Evolutionary conservation across 1,139 yeast genomes (phyloP), one percentile per base, ranked within the genome.

Genomic region (Yamadazyma dendronema): DNA sequence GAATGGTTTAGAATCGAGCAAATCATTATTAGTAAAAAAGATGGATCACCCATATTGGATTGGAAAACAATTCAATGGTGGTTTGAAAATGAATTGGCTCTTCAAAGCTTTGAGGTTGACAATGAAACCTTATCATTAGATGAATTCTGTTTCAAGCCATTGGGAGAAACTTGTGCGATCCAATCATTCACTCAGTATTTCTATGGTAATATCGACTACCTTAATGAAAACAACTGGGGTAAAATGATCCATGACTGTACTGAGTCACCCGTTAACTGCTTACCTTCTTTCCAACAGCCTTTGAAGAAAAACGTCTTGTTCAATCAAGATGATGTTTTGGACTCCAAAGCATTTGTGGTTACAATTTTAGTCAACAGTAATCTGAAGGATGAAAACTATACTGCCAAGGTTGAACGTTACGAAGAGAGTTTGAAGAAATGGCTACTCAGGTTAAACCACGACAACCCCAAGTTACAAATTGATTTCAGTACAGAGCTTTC

Each of bases 1-100:
- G 96, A 95, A 30, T 92, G 94, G 69, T 92, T 84, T 62, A 73
- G 97, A 50, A 77, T 89, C 4, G 92, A 89, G 52, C 97, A 92
- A 60, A 65, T 87, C 1, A 86, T 86, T 46, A 64, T 92, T 8
- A 83, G 87, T 22, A 83, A 84, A 44, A 80, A 78, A 12, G 71
- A 84, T 8, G 83, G 81, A 3, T 4, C 59, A 30, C 41, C 84
- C 65, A 36, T 90, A 30, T 65, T 77, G 28, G 66, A 66, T 35
- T 87, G 86, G 72, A 81, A 79, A 1, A 78, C 79, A 2, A 57
- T 90, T 19, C 54, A 79, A 45, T 92, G 97, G 97, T 89, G 97
- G 96, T 84, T 85, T 54, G 78, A 72, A 17, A 79, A 80, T 25
- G 97, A 92, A 56, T 44, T 56, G 4, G 74, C 81, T 43, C 72